These are phyloP conservation scores for Breviolum minutum DNA, from an alignment of 73 alveolate species.

Conservation along the genomic window DNA sequence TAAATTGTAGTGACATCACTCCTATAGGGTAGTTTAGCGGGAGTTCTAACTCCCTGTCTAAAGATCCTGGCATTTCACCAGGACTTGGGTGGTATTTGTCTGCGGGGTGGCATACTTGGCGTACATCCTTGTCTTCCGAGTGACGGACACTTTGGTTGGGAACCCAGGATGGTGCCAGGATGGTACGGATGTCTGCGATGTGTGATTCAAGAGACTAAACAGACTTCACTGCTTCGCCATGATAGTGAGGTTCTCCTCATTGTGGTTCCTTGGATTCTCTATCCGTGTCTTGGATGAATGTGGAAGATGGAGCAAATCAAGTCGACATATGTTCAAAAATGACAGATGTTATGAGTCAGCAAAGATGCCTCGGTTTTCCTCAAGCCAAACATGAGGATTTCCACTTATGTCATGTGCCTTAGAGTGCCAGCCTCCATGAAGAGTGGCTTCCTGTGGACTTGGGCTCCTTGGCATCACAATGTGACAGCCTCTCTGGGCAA, in stretches of 20 bases:
- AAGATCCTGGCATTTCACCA: neutral
- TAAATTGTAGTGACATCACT: too few species aligned
- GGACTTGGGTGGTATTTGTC: conserved; percentile 65
- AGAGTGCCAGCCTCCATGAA: conserved; percentile 54
- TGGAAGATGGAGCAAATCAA: neutral
- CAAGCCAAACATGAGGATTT: neutral
- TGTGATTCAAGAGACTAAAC: too few species aligned
- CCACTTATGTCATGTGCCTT: conserved; percentile 75
- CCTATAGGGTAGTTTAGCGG: too few species aligned
- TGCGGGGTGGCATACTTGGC: conserved; percentile 73
- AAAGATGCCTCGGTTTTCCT: neutral
- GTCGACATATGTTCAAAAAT: neutral
- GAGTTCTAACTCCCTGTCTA: neutral
- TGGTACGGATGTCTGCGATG: too few species aligned
- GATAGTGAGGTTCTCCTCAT: conserved; percentile 12
- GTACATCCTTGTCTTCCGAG: conserved; percentile 37
- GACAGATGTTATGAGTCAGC: too few species aligned
- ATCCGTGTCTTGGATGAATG: conserved; percentile 42
- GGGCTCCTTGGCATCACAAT: conserved; percentile 46
- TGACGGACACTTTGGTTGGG: neutral
- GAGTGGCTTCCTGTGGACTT: conserved; percentile 75
- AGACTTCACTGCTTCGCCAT: neutral
- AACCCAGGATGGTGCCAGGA: neutral
- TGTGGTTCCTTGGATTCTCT: conserved; percentile 72
- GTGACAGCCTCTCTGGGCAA: neutral